These are phyloP conservation scores for Filosporella fistucella DNA, from an alignment of 495 filamentous ascomycete genomes.

Conservation along the genomic window DNA sequence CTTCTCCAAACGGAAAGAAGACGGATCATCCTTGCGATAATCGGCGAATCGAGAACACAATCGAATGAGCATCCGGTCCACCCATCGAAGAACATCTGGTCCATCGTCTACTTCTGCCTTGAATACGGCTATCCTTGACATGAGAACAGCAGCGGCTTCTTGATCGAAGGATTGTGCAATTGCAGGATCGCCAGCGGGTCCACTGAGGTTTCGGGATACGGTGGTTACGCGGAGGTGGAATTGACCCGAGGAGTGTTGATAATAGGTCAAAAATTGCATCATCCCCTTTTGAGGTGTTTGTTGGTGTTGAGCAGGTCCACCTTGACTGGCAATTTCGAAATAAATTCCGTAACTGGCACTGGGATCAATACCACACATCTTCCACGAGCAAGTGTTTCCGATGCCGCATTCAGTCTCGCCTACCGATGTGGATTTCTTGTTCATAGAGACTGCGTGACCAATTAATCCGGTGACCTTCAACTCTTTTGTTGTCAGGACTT, in stretches of 20 bases:
- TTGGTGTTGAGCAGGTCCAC: slow-evolving; percentile 78
- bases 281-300: slow-evolving; percentile 87
- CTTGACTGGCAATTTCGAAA: slow-evolving; percentile 96
- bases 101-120: slow-evolving; percentile 99
- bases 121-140: slow-evolving; percentile 98
- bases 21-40: slow-evolving; percentile 96
- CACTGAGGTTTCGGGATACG: slow-evolving; percentile 84
- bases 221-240: slow-evolving; percentile 96
- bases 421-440: slow-evolving; percentile 96
- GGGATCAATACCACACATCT: slow-evolving; percentile 98
- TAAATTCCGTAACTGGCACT: slow-evolving; percentile 92
- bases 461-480: slow-evolving; percentile 98
- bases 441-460: slow-evolving; percentile 91
- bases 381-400: slow-evolving; percentile 99
- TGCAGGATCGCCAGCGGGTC: slow-evolving; percentile 93
- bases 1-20: slow-evolving; percentile 97
- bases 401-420: slow-evolving; percentile 98
- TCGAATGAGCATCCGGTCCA: slow-evolving; percentile 97
- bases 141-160: slow-evolving; percentile 94
- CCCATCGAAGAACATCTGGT: slow-evolving; percentile 98
- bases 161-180: slow-evolving; percentile 98
- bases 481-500: slow-evolving; percentile 96
- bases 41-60: slow-evolving; percentile 96
- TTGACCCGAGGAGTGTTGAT: slow-evolving; percentile 93
- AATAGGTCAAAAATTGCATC: slow-evolving; percentile 99